Evolutionary conservation across 805 yeast species (phyloP).

Genomic region (Metschnikowia peoriensis): DNA sequence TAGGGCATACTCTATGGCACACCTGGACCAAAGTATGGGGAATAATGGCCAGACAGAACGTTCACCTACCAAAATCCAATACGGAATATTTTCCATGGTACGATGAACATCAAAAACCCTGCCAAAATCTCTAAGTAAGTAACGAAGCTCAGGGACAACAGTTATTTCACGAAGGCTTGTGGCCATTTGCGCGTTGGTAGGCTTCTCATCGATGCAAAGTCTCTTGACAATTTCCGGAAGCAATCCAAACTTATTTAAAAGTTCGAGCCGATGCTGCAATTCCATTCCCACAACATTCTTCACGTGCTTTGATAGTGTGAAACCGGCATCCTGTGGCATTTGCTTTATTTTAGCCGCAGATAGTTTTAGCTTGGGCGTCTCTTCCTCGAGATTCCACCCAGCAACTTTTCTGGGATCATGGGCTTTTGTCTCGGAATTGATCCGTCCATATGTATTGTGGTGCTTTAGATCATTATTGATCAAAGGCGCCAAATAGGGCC

Average conservation of each 20-base stretch:
- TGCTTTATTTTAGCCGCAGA: constrained; percentile 20
- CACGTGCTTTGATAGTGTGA: constrained; percentile 31
- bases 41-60: constrained; percentile 89
- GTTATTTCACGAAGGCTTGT: constrained; percentile 69
- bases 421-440: constrained; percentile 20
- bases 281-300: constrained; percentile 70
- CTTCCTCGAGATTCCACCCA: constrained; percentile 8
- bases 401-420: constrained; percentile 11
- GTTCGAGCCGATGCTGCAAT: constrained; percentile 77
- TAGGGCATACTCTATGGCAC: constrained; percentile 84
- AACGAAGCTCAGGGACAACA: constrained; percentile 81
- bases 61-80: constrained; percentile 91
- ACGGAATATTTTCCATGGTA: constrained; percentile 69
- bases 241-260: constrained; percentile 75
- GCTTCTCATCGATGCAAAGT: constrained; percentile 81
- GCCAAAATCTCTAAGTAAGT: constrained; percentile 67
- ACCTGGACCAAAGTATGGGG: constrained; percentile 80
- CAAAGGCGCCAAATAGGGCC: constrained; percentile 92
- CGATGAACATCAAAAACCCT: constrained; percentile 76
- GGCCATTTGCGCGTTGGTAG: constrained; percentile 66
- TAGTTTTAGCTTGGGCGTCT: constrained; percentile 12
- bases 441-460: constrained; percentile 41
- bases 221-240: constrained; percentile 68
- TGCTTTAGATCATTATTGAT: constrained; percentile 81
- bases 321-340: constrained; percentile 33